Evolutionary conservation across 257 asterid species (phyloP).

Genomic region (Solanum paucissectum): DNA sequence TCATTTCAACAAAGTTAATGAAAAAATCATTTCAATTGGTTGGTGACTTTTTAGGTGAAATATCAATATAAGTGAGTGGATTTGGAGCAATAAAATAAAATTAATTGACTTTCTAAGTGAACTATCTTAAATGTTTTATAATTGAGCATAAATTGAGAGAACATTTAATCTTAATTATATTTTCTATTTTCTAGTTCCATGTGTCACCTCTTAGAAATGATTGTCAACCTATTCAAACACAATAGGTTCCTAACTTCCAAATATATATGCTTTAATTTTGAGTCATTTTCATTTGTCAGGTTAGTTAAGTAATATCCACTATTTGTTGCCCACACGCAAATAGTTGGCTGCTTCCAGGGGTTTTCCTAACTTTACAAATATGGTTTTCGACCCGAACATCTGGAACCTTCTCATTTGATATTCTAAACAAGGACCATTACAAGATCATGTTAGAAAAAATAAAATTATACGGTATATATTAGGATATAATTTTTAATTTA

Average conservation of each 20-base stretch:
- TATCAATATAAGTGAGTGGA: no score
- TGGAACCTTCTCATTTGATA: background rate
- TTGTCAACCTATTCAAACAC: background rate
- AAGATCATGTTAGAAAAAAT: background rate
- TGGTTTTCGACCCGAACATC: background rate
- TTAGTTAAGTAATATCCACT: background rate
- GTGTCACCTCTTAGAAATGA: background rate
- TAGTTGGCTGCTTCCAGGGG: background rate
- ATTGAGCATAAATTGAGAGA: background rate
- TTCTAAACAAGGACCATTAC: background rate
- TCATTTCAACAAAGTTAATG: no score
- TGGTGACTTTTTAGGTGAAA: background rate
- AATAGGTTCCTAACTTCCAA: background rate
- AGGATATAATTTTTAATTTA: background rate
- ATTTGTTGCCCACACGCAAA: background rate
- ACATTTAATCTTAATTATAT: background rate
- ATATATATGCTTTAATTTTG: background rate
- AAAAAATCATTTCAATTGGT: no score
- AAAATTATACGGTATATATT: no score
- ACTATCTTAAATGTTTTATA: no score
- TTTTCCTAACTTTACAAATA: background rate
- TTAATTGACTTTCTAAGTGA: no score
- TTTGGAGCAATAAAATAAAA: no score
- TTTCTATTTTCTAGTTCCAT: background rate
- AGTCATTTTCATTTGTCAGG: background rate